Evolutionary conservation across 73 alveolate genomes (phyloP).

Genomic region (Paramecium primaurelia): DNA sequence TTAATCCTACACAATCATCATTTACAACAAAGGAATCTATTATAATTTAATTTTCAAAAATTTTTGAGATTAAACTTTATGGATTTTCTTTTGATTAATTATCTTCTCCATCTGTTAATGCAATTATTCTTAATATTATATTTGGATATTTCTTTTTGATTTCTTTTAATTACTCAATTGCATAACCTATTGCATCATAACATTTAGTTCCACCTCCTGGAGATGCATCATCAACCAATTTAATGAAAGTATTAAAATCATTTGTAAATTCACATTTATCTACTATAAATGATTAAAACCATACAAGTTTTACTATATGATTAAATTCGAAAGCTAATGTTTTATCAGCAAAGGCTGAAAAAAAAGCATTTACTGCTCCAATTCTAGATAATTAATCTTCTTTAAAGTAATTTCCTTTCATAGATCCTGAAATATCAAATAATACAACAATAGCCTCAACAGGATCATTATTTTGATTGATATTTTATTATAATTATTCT

Average conservation of each 20-base stretch:
- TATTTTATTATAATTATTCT: not conserved
- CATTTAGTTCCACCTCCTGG: constrained; percentile 51
- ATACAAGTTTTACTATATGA: constrained; percentile 36
- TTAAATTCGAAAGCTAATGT: constrained; percentile 55
- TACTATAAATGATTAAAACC: constrained; percentile 33
- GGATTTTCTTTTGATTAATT: constrained; percentile 41
- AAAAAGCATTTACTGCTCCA: constrained; percentile 60
- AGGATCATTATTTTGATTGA: constrained; percentile 44
- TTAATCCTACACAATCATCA: constrained; percentile 43
- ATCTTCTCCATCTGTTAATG: constrained; percentile 69
- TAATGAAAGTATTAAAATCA: constrained; percentile 45
- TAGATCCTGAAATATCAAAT: constrained; percentile 62
- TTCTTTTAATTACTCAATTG: constrained; percentile 4
- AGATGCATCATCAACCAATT: constrained; percentile 27
- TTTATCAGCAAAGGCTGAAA: constrained; percentile 64
- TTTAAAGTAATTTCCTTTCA: not conserved
- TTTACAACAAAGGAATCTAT: constrained; percentile 62
- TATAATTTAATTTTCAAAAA: constrained; percentile 38
- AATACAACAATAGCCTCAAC: constrained; percentile 64
- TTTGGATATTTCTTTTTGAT: constrained; percentile 63
- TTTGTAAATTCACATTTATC: constrained; percentile 55
- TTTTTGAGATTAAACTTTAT: not conserved
- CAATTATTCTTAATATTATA: constrained; percentile 47
- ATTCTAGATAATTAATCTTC: constrained; percentile 56
- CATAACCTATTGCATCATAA: constrained; percentile 61